These are phyloP conservation scores for Skeletonema grethae DNA, from an alignment of 108 stramenopile genomes.

Conservation along the genomic window DNA sequence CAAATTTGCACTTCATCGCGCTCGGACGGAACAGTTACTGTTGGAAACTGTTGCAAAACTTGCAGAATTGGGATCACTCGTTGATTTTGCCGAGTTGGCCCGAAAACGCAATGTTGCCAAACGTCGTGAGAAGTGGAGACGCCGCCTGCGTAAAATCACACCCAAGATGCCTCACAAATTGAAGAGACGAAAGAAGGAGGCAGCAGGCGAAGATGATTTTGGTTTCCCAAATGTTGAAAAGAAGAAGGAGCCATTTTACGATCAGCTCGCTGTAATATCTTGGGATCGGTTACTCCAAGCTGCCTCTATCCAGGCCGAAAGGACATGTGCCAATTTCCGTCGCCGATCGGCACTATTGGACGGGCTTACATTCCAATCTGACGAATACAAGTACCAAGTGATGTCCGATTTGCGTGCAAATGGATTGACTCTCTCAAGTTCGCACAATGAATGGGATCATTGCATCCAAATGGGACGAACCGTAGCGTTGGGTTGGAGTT, in stretches of 20 bases:
- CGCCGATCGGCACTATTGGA: slow-evolving; percentile 33
- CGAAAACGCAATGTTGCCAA: slow-evolving; percentile 35
- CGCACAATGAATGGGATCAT: slow-evolving; percentile 47
- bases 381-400: slow-evolving; percentile 39
- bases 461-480: slow-evolving; percentile 51
- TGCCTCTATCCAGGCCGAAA: slow-evolving; percentile 33
- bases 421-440: slow-evolving; percentile 30
- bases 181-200: slow-evolving; percentile 9
- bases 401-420: slow-evolving; percentile 38
- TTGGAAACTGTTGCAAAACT: slow-evolving; percentile 37
- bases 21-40: slow-evolving; percentile 26
- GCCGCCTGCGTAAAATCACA: slow-evolving; percentile 19
- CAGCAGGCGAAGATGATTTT: background rate
- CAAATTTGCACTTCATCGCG: slow-evolving; percentile 36
- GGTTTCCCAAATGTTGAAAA: slow-evolving; percentile 20
- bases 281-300: slow-evolving; percentile 43
- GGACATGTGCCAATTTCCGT: slow-evolving; percentile 43
- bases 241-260: slow-evolving; percentile 45
- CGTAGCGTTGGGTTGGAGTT: slow-evolving; percentile 46
- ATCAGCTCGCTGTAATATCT: slow-evolving; percentile 38
- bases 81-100: slow-evolving; percentile 46
- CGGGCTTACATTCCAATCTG: slow-evolving; percentile 32
- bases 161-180: slow-evolving; percentile 24
- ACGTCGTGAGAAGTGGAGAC: slow-evolving; percentile 44
- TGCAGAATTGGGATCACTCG: slow-evolving; percentile 29